Conservation (phyloP, 139 green algal species). For the Chlamydomonas sphaeroides region DNA sequence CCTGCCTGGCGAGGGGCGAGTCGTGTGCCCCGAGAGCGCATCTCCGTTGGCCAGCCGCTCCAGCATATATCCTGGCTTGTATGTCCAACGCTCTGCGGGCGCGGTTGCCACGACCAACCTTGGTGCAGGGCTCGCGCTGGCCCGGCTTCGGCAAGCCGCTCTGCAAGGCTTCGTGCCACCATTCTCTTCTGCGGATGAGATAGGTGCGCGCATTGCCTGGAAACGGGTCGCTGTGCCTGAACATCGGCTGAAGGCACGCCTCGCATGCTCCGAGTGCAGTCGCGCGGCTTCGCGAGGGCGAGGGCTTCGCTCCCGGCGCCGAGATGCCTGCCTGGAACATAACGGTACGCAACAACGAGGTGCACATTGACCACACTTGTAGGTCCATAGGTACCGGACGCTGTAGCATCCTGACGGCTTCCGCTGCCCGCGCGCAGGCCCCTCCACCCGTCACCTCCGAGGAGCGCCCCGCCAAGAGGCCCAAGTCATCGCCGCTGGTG, state of each 20-base stretch:
- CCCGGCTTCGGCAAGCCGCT: constrained; percentile 11
- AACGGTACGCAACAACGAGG: too few species aligned
- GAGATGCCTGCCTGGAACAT: constrained; percentile 30
- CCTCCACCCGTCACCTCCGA: neutral
- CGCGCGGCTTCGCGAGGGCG: constrained; percentile 32
- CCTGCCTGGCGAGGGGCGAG: too few species aligned
- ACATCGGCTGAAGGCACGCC: too few species aligned
- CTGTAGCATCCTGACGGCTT: constrained; percentile 27
- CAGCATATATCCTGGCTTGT: too few species aligned
- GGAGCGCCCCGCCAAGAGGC: constrained; percentile 20
- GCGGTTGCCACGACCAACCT: too few species aligned
- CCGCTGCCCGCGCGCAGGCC: neutral
- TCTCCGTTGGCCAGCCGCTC: too few species aligned
- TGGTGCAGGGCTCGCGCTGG: neutral
- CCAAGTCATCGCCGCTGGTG: neutral
- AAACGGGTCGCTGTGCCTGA: too few species aligned
- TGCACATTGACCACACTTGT: too few species aligned
- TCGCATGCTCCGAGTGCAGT: constrained; percentile 12
- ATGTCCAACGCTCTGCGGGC: too few species aligned
- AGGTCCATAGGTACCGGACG: neutral
- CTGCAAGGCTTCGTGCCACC: constrained; percentile 25
- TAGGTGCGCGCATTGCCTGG: constrained; percentile 15
- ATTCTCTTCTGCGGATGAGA: neutral
- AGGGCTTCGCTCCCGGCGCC: constrained; percentile 15
- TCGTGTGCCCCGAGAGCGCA: too few species aligned